Conservation (phyloP, 139 green algal genomes). For the Coelastrella sp. region DNA sequence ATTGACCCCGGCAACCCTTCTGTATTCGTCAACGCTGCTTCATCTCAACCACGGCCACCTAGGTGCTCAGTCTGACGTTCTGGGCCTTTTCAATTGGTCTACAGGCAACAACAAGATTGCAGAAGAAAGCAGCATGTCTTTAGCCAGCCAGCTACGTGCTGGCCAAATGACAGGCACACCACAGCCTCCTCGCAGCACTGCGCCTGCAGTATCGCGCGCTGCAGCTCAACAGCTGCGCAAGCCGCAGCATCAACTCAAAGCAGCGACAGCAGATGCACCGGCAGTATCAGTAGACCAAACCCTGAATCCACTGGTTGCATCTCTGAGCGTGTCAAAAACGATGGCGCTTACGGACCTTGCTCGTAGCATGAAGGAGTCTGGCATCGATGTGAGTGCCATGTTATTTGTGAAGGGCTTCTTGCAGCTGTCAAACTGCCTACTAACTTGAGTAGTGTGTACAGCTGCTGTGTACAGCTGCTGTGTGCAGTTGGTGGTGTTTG, state of each 20-base stretch:
- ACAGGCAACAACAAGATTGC: too few species aligned
- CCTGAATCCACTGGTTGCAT: slow-evolving; percentile 85
- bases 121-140: neutral
- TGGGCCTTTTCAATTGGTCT: too few species aligned
- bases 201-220: neutral
- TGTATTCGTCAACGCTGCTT: too few species aligned
- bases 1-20: neutral
- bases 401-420: neutral
- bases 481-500: too few species aligned
- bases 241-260: neutral
- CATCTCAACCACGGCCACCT: too few species aligned
- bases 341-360: slow-evolving; percentile 96
- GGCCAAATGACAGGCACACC: neutral
- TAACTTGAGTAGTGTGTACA: too few species aligned
- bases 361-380: slow-evolving; percentile 78
- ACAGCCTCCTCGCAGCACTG: neutral
- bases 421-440: too few species aligned
- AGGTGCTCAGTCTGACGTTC: too few species aligned
- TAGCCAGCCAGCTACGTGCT: neutral
- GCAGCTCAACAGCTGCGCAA: neutral
- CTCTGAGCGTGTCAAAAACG: slow-evolving; percentile 90
- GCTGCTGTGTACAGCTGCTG: too few species aligned
- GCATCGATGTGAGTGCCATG: slow-evolving; percentile 74
- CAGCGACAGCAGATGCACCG: slow-evolving; percentile 30
- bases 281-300: slow-evolving; percentile 67